phyloP scores from a whole-genome alignment of 2,329 filamentous ascomycete species.

The Phoma sp. region DNA sequence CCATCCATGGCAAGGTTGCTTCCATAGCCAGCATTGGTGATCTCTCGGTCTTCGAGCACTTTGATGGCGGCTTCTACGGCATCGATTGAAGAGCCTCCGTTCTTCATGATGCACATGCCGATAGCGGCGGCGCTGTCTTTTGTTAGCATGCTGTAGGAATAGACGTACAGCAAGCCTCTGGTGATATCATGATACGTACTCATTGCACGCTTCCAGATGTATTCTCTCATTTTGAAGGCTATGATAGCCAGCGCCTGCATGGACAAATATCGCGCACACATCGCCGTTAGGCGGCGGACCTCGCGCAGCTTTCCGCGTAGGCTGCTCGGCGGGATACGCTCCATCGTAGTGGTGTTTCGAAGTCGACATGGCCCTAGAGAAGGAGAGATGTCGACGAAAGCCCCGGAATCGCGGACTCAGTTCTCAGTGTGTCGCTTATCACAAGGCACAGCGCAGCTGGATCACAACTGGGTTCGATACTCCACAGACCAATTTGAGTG shows the following conservation, averaged over 20 bases:
- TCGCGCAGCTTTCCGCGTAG: slow-evolving; percentile 48
- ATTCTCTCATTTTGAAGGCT: slow-evolving; percentile 82
- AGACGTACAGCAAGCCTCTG: not conserved
- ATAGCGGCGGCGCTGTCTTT: slow-evolving; percentile 74
- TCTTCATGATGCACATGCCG: slow-evolving; percentile 80
- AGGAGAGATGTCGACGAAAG: slow-evolving; percentile 35
- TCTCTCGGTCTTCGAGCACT: slow-evolving; percentile 88
- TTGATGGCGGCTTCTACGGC: slow-evolving; percentile 89
- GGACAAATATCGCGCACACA: slow-evolving; percentile 84
- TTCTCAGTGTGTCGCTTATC: not conserved
- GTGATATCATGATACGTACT: slow-evolving; percentile 63
- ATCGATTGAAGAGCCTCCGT: slow-evolving; percentile 80
- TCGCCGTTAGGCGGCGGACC: slow-evolving; percentile 51
- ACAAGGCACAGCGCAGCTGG: not conserved
- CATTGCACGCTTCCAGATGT: slow-evolving; percentile 84
- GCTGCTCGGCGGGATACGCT: slow-evolving; percentile 25
- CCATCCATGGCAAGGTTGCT: slow-evolving; percentile 94
- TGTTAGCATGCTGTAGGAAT: slow-evolving; percentile 15
- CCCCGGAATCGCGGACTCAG: slow-evolving; percentile 28
- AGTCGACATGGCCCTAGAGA: slow-evolving; percentile 35
- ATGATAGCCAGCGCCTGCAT: slow-evolving; percentile 94
- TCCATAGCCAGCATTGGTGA: slow-evolving; percentile 95
- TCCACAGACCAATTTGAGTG: not conserved
- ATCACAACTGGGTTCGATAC: too few species aligned
- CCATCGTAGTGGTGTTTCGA: slow-evolving; percentile 31